Evolutionary conservation across 2,329 filamentous ascomycete species (phyloP).

Genomic region (Aspergillus pseudotamarii): DNA sequence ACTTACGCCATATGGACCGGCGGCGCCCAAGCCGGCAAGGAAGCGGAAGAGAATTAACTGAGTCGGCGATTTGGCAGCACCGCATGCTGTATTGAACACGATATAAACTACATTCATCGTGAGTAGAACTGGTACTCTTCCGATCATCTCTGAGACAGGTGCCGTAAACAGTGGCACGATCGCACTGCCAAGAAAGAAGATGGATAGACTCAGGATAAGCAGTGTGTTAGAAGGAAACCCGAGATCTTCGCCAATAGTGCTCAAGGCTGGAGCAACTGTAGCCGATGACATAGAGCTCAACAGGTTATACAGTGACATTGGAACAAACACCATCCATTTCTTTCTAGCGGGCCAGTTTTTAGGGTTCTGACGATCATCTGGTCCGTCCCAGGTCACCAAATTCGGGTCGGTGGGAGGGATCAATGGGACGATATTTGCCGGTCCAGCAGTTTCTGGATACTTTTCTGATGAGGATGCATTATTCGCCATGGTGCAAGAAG

Average conservation of each 20-base stretch:
- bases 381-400: conserved; percentile 20
- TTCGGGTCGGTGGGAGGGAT: not conserved
- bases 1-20: conserved; percentile 7
- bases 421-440: not conserved
- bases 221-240: conserved; percentile 50
- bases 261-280: conserved; percentile 57
- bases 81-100: conserved; percentile 62
- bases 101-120: conserved; percentile 43
- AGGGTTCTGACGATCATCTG: conserved; percentile 50
- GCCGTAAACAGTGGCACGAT: conserved; percentile 14
- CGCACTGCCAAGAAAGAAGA: conserved; percentile 58
- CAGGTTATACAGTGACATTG: conserved; percentile 60
- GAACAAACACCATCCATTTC: conserved; percentile 61
- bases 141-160: not conserved
- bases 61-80: conserved; percentile 27
- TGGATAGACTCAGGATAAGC: conserved; percentile 53
- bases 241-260: conserved; percentile 56
- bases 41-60: conserved; percentile 7
- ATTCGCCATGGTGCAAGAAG: not conserved
- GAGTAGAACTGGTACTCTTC: not conserved
- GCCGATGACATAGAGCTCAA: conserved; percentile 65
- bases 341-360: conserved; percentile 57
- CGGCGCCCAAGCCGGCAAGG: conserved; percentile 1
- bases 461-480: not conserved
- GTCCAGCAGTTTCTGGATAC: not conserved